These are phyloP conservation scores for Cotoneaster glaucophyllus DNA, from an alignment of 306 rosid species.

Conservation along the genomic window DNA sequence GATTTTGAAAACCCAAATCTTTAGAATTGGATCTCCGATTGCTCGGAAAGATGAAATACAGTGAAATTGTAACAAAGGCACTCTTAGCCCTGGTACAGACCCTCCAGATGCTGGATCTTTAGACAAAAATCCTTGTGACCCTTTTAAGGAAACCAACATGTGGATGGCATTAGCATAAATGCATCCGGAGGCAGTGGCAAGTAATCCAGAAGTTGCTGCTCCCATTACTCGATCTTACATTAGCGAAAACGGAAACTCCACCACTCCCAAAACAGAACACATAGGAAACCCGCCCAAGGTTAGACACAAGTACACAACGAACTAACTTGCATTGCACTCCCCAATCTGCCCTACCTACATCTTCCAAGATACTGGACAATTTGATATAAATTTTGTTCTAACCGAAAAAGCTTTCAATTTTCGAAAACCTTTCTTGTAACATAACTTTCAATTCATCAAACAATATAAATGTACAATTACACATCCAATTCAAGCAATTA, in stretches of 20 bases:
- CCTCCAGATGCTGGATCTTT: background rate
- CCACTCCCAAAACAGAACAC: background rate
- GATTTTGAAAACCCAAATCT: background rate
- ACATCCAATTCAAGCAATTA: background rate
- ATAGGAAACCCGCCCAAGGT: background rate
- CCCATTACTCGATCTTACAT: background rate
- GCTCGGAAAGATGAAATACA: background rate
- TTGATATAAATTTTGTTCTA: background rate
- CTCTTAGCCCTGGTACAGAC: background rate
- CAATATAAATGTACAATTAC: background rate
- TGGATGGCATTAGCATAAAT: background rate
- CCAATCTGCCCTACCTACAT: background rate
- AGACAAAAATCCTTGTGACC: background rate
- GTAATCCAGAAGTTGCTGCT: background rate
- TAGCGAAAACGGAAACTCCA: background rate
- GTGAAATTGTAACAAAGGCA: background rate
- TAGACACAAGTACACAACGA: background rate
- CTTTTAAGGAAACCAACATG: background rate
- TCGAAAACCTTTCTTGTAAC: background rate
- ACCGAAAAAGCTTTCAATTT: background rate
- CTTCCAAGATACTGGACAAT: background rate
- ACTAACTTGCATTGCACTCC: background rate
- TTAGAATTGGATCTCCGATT: background rate
- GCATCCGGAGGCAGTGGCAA: background rate
- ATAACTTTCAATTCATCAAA: background rate